Evolutionary conservation across 2,329 filamentous ascomycete species (phyloP), one percentile per base, ranked within the genome.

Genomic region (Bipolaris sorokiniana): DNA sequence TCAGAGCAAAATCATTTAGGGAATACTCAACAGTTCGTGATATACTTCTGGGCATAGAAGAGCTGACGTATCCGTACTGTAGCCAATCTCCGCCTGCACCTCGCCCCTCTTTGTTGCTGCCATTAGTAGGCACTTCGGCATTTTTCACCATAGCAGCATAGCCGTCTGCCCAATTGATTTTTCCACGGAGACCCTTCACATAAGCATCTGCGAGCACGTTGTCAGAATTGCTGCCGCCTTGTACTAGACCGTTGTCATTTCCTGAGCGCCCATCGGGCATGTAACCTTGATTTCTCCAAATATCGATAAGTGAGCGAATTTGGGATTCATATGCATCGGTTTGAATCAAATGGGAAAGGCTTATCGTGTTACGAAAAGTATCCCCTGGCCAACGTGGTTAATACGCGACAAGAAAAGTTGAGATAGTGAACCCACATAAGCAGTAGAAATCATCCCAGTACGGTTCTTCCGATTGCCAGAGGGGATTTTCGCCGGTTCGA

Each of bases 401-500:
- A 51, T 62, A 52, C 18, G 48, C 16, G 16, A 46, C 10, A 23
- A 9, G 23, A 15, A 20, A 50, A 61, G 51, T 57, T 65, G 88
- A 46, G 7, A 33, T 18, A 20, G n/a, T 46, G 6, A 20, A 41
- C 36, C 11, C 10, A 50, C 48, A 90, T 26, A 88, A 82, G 0
- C 87, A 90, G 64, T 89, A 90, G 16, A 88, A 86, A 54, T 90
- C 88, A 57, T 89, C 86, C 67, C 88, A 91, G 64, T 88, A 90
- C 3, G 88, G 88, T 70, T 90, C 88, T 0, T 72, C 67, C 0
- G 86, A 88, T 1, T 79, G 69, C 88, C 88, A 91, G 0, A 82
- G 71, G 0, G 88, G 88, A 58, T 90, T 91, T 69, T 91, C 88
- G 1, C 87, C 88, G 0, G 88, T 90, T 58, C 88, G 86, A 68